Evolutionary conservation across 2,329 filamentous ascomycete species (phyloP), one percentile per base, ranked within the genome.

Genomic region (Raffaelea albimanens): DNA sequence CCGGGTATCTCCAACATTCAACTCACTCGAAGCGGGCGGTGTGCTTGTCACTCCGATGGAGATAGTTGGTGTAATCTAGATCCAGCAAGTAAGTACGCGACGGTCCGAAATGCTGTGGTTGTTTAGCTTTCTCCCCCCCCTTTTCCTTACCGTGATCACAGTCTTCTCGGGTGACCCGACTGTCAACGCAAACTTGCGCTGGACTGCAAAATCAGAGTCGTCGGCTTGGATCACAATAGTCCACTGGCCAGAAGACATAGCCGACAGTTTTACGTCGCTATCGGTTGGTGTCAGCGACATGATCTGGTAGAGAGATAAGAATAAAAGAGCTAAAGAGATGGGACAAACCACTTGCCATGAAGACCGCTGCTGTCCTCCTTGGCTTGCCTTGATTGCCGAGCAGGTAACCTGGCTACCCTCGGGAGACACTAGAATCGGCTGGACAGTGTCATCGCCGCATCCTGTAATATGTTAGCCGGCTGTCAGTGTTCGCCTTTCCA

Each of bases 161-260:
- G 52, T 54, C 16, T 45, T 50, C 18, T 57, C 49, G 5, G 54
- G 45, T 13, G 38, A 43, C 22, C 47, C 48, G 19, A 53, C 48
- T 9, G 43, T 52, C 16, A 57, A 42, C 9, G 46, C 44, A 44
- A 57, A 57, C 25, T 51, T 49, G 16, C 55, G 49, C 39, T 53
- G 31, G 11, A 52, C 52, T 20, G 53, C 53, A 43, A 57, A 55
- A 36, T 55, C 47, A 36, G 45, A 43, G 16, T 51, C 50, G 36
- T 55, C 53, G 29, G 55, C 55, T 33, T 57, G 55, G 44, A 57
- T 54, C 9, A 57, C 46, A 40, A 57, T 52, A 16, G 51, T 51
- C 55, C 55, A 57, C n/a, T 40, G 46, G 9, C 55, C 55, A 1
- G 50, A 47, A 9, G 45, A 40, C 53, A 57, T 55, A 11, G 52